Conservation (phyloP, 257 asterid species). For the Linderniella brevidens region DNA sequence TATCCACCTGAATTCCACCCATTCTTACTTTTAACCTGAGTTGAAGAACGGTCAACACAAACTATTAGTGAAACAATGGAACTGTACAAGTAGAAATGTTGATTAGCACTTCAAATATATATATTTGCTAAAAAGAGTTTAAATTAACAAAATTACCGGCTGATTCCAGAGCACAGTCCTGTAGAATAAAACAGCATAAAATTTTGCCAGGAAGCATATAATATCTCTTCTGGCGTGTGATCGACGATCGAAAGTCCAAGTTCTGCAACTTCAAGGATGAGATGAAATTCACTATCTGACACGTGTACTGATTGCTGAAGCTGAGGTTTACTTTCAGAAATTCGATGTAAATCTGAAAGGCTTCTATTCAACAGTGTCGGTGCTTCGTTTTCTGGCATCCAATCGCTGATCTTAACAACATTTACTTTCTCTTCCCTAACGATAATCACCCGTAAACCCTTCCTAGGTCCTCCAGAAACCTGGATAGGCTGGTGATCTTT, state of each 20-base stretch:
- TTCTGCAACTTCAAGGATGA: slow-evolving; percentile 79
- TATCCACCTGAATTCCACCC: slow-evolving; percentile 85
- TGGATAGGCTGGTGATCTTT: slow-evolving; percentile 69
- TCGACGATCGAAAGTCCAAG: slow-evolving; percentile 89
- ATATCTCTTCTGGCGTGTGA: slow-evolving; percentile 97
- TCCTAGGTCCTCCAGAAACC: slow-evolving; percentile 43
- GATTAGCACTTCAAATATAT: neutral
- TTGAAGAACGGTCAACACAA: slow-evolving; percentile 12
- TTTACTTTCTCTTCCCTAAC: slow-evolving; percentile 80
- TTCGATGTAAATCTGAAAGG: slow-evolving; percentile 28
- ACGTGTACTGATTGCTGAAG: slow-evolving; percentile 30
- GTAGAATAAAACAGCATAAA: slow-evolving; percentile 83
- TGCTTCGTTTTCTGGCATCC: slow-evolving; percentile 59
- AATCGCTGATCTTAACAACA: slow-evolving; percentile 76
- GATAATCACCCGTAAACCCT: slow-evolving; percentile 48
- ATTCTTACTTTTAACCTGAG: slow-evolving; percentile 74
- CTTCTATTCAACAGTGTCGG: slow-evolving; percentile 26
- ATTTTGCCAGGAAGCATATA: slow-evolving; percentile 63
- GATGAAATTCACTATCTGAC: slow-evolving; percentile 70
- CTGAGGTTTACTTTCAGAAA: slow-evolving; percentile 28
- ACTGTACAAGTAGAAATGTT: neutral
- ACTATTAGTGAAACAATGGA: too few relatives aligned
- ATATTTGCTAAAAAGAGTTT: neutral
- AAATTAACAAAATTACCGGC: slow-evolving; percentile 44
- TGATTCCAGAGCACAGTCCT: slow-evolving; percentile 87